Base-by-base conservation (phyloP, 805 yeast genomes). In the Starmera pachycereana region DNA sequence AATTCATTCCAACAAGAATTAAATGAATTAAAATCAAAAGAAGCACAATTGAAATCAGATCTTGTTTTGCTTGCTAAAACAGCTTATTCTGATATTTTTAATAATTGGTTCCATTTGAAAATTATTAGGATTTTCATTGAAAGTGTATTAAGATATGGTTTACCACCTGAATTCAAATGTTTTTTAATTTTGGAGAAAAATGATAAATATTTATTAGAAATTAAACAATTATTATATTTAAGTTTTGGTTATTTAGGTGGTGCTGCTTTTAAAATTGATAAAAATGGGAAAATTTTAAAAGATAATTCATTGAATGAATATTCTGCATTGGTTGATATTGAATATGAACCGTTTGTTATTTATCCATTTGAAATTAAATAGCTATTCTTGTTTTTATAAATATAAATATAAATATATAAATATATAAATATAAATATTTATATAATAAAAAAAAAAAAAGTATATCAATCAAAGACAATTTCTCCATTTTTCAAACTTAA, bases 271-370 rank as follows among this genome's bases (percentile, higher is more conserved):
- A 65, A 72, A 29, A 69, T 69, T 42, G 88, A 82, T 56, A 74
- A 74, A 49, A 69, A 72, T 51, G 89, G 89, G 37, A 74, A 71
- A 48, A 65, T 79, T 37, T 69, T 74, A 46, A 77, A 80, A 51
- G 86, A 81, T 56, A 52, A 61, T 30, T 78, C 76, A 36, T 70
- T 90, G 53, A 76, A 80, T 50, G 97, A 90, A 60, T 92, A 85
- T 60, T 90, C 96, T 10, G 77, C 95, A 2, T 66, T 92, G 53
- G 96, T 88, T 37, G 98, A 92, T 62, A 78, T 90, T 27, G 97
- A 90, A 43, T 90, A 90, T 60, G 96, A 90, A 64, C 97, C 97
- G 39, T 92, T 92, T 65, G 98, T 90, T 39, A 63, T 92, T 50
- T 90, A 86, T 60, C 73, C 72, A 37, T 62, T 76, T 34, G 70